phyloP scores from a whole-genome alignment of 1,139 yeast genomes.

The Hansenula lynferdii region DNA sequence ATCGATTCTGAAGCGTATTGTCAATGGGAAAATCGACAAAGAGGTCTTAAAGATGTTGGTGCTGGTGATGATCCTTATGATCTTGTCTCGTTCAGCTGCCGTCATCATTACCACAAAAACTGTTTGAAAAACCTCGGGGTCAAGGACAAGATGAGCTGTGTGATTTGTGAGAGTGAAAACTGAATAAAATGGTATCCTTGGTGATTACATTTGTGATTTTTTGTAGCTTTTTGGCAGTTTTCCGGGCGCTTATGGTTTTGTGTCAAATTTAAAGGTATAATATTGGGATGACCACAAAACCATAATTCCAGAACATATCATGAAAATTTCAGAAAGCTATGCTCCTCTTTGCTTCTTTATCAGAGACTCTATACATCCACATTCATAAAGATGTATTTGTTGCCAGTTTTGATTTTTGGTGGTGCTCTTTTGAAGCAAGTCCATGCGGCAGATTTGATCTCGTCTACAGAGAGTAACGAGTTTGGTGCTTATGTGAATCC shows the following conservation, averaged over 20 bases:
- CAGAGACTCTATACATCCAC: too few relatives aligned
- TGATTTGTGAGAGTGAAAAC: constrained; percentile 15
- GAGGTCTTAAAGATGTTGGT: constrained; percentile 16
- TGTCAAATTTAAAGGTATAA: too few relatives aligned
- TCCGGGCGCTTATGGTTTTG: too few relatives aligned
- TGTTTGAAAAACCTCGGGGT: constrained; percentile 48
- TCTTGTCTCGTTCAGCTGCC: constrained; percentile 45
- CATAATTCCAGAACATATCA: too few relatives aligned
- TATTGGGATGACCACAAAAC: too few relatives aligned
- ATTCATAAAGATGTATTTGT: background rate
- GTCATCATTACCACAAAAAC: constrained; percentile 61
- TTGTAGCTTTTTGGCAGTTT: too few relatives aligned
- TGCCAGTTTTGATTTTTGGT: background rate
- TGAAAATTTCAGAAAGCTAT: too few relatives aligned
- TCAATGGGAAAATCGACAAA: constrained; percentile 39
- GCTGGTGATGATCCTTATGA: constrained; percentile 22
- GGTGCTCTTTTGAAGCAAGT: background rate
- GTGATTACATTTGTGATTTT: too few relatives aligned
- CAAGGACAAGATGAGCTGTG: constrained; percentile 16
- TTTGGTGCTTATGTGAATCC: constrained; percentile 45
- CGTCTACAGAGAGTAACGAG: constrained; percentile 22
- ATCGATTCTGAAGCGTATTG: constrained; percentile 37
- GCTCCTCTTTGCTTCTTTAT: too few relatives aligned
- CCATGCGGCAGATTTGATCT: constrained; percentile 10
- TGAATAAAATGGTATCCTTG: too few relatives aligned